These are phyloP conservation scores for Malus orientalis DNA, from an alignment of 306 rosid genomes.

Conservation along the genomic window DNA sequence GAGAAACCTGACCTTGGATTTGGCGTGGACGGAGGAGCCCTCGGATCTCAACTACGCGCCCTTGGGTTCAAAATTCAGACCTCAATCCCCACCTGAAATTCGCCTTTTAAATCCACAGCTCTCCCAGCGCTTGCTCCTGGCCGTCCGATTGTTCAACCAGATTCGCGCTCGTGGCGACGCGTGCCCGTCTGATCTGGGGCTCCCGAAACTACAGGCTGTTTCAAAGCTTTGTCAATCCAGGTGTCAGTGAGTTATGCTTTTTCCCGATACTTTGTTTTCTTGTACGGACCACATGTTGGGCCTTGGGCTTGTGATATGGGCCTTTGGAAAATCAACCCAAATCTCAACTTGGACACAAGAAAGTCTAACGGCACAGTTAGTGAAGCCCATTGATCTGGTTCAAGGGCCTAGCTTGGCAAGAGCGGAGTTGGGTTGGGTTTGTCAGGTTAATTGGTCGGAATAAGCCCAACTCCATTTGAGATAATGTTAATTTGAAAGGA, in stretches of 20 bases:
- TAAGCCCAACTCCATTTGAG: too few relatives aligned
- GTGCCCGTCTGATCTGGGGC: constrained; percentile 20
- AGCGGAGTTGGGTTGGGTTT: neutral
- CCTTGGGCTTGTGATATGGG: neutral
- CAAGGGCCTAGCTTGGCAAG: neutral
- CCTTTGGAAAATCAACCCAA: neutral
- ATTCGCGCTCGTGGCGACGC: constrained; percentile 25
- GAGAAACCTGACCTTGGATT: constrained; percentile 21
- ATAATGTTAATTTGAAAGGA: too few relatives aligned
- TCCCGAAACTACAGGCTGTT: constrained; percentile 19
- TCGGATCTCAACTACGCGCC: constrained; percentile 30
- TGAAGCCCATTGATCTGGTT: neutral
- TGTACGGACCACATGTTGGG: neutral
- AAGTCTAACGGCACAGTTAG: neutral
- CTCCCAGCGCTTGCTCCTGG: neutral
- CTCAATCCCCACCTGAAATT: constrained; percentile 5
- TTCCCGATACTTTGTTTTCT: neutral
- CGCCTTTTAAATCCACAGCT: constrained; percentile 13
- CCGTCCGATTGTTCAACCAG: constrained; percentile 20
- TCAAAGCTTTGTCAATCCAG: constrained; percentile 7
- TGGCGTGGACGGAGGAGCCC: neutral
- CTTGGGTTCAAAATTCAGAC: constrained; percentile 30
- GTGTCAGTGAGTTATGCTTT: neutral
- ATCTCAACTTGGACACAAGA: neutral
- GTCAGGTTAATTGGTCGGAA: too few relatives aligned